Evolutionary conservation across 164 flowering plant species (phyloP).

Genomic region (Euptelea pleiosperma): DNA sequence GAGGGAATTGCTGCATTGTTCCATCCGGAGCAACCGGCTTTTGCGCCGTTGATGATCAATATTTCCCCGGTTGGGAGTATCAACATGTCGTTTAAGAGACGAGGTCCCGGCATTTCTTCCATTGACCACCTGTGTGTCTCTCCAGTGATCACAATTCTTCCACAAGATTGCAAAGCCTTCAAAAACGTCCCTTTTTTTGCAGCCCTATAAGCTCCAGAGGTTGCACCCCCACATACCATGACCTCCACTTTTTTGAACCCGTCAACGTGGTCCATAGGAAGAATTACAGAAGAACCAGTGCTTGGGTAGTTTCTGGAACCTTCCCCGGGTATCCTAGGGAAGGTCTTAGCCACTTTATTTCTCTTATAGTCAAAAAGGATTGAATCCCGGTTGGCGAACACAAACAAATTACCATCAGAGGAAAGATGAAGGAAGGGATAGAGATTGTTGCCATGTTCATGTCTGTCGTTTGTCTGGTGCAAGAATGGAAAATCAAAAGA

Average conservation of each 20-base stretch:
- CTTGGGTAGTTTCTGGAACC: conserved; percentile 70
- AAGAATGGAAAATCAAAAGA: conserved; percentile 51
- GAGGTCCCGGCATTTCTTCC: conserved; percentile 67
- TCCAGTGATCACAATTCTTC: conserved; percentile 62
- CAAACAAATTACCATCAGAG: conserved; percentile 65
- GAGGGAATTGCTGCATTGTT: conserved; percentile 42
- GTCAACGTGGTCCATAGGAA: conserved; percentile 51
- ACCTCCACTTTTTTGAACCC: conserved; percentile 49
- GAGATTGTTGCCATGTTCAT: conserved; percentile 42
- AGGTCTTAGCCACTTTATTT: conserved; percentile 42
- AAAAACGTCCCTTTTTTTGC: conserved; percentile 35
- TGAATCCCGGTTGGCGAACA: conserved; percentile 64
- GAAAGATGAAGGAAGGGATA: conserved; percentile 73
- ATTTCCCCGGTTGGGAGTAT: conserved; percentile 60
- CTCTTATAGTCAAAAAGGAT: conserved; percentile 50
- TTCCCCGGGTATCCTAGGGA: conserved; percentile 54
- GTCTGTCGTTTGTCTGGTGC: conserved; percentile 31
- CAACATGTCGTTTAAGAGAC: conserved; percentile 58
- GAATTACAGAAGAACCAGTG: conserved; percentile 65
- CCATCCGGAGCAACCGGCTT: conserved; percentile 54
- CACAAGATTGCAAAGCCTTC: conserved; percentile 45
- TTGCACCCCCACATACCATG: conserved; percentile 75
- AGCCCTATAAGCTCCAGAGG: conserved; percentile 36
- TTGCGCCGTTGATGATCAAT: conserved; percentile 64
- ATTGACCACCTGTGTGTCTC: conserved; percentile 45